phyloP scores from a whole-genome alignment of 805 yeast species.

The Kuraishia capsulata region DNA sequence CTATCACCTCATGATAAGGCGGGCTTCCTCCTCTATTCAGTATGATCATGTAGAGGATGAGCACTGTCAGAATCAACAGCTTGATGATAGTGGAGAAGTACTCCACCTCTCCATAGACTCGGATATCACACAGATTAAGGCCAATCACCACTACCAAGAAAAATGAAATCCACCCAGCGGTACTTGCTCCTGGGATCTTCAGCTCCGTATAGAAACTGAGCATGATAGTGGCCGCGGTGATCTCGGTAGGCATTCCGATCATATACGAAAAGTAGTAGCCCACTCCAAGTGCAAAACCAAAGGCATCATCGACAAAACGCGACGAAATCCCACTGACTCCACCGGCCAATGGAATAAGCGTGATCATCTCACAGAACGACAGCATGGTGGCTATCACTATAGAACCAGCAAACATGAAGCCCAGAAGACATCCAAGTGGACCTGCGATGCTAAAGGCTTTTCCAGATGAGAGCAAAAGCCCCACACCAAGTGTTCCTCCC shows the following conservation, averaged over 20 bases:
- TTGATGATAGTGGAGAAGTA: constrained; percentile 53
- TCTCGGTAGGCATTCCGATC: constrained; percentile 68
- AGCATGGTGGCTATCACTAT: constrained; percentile 62
- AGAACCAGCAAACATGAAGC: constrained; percentile 55
- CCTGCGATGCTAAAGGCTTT: constrained; percentile 69
- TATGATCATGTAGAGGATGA: constrained; percentile 57
- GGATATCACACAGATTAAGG: constrained; percentile 58
- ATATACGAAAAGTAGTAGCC: constrained; percentile 67
- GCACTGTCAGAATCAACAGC: constrained; percentile 38
- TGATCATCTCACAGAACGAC: constrained; percentile 76
- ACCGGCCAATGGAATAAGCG: constrained; percentile 69
- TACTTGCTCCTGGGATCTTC: constrained; percentile 38
- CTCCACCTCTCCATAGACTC: constrained; percentile 69
- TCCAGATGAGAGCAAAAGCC: constrained; percentile 60
- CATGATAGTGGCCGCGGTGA: constrained; percentile 74
- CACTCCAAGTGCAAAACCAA: constrained; percentile 69
- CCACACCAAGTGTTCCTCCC: constrained; percentile 77
- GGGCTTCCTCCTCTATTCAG: constrained; percentile 51
- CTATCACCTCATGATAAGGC: constrained; percentile 36
- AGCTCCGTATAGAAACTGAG: constrained; percentile 55
- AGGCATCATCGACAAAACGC: constrained; percentile 68
- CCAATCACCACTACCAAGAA: constrained; percentile 35
- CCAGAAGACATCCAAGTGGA: constrained; percentile 66
- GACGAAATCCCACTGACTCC: constrained; percentile 72
- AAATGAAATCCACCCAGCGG: constrained; percentile 64